These are phyloP conservation scores for Taphrina confusa DNA, from an alignment of 1,139 yeast species.

Conservation along the genomic window DNA sequence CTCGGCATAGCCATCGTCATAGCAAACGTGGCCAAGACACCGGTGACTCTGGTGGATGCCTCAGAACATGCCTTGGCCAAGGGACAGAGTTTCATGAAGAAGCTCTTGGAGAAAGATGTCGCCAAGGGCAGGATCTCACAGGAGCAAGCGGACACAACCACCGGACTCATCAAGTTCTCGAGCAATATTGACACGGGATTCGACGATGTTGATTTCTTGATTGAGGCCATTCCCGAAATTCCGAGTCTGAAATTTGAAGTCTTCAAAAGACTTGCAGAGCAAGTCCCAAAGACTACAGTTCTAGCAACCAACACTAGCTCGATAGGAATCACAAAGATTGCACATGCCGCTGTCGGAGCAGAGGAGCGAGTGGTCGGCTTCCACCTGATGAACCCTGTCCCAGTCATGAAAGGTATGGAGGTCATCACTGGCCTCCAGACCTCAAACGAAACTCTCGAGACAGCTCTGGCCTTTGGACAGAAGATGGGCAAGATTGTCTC, in stretches of 20 bases:
- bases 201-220: conserved; percentile 47
- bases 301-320: conserved; percentile 53
- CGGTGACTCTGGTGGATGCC: conserved; percentile 48
- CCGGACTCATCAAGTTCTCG: conserved; percentile 43
- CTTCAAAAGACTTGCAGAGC: conserved; percentile 47
- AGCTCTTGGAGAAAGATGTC: conserved; percentile 49
- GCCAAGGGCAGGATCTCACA: conserved; percentile 47
- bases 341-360: conserved; percentile 50
- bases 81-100: conserved; percentile 47
- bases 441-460: conserved; percentile 46
- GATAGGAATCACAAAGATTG: conserved; percentile 51
- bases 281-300: conserved; percentile 45
- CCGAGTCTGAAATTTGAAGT: conserved; percentile 48
- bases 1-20: conserved; percentile 53
- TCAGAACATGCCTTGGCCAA: conserved; percentile 46
- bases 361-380: conserved; percentile 51
- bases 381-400: conserved; percentile 54
- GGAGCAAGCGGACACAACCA: conserved; percentile 45
- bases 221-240: conserved; percentile 53
- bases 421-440: conserved; percentile 52
- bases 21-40: conserved; percentile 48
- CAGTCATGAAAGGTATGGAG: conserved; percentile 53
- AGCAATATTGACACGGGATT: conserved; percentile 43
- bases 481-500: conserved; percentile 50
- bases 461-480: conserved; percentile 46